These are phyloP conservation scores for Trametes sanguinea DNA, from an alignment of 768 basidiomycete species.

Conservation along the genomic window DNA sequence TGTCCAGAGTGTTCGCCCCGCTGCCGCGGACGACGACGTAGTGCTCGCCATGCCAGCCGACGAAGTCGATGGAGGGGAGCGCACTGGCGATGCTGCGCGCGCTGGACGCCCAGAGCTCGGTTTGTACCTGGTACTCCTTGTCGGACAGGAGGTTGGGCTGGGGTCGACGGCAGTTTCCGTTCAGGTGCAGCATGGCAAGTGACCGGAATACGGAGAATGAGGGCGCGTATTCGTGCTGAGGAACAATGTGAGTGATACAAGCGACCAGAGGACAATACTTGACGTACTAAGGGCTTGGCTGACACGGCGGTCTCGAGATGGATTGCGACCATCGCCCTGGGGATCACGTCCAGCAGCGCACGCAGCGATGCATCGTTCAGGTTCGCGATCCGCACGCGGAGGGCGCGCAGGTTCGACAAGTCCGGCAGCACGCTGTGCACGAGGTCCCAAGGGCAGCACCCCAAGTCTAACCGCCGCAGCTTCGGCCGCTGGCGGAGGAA, in stretches of 20 bases:
- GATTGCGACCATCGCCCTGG: conserved; percentile 51
- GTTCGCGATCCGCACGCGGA: conserved; percentile 59
- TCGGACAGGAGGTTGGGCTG: conserved; percentile 60
- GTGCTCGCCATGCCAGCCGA: conserved; percentile 76
- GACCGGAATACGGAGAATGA: conserved; percentile 49
- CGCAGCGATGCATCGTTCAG: conserved; percentile 42
- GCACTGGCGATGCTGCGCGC: conserved; percentile 52
- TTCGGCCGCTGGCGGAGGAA: conserved; percentile 52
- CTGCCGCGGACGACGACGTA: conserved; percentile 58
- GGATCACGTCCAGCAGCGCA: conserved; percentile 34
- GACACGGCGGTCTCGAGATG: conserved; percentile 53
- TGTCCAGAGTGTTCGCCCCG: not conserved
- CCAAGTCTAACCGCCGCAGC: conserved; percentile 60
- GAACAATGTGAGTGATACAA: too few relatives aligned
- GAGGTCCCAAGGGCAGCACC: conserved; percentile 67
- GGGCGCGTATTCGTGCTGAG: conserved; percentile 57
- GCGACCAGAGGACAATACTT: too few relatives aligned
- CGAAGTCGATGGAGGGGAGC: conserved; percentile 58
- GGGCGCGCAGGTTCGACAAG: conserved; percentile 51
- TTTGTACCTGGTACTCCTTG: conserved; percentile 61
- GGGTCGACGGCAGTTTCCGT: conserved; percentile 49
- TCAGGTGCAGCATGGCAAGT: conserved; percentile 63
- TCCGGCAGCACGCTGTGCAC: conserved; percentile 52
- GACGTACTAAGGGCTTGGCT: conserved; percentile 52
- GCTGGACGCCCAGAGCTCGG: conserved; percentile 53